A percentile compares a stretch with the other conserved stretches of the same genome.
These are phyloP conservation scores for Neoboletus brunneissimus DNA, from an alignment of 768 basidiomycete species.

Conservation along the genomic window DNA sequence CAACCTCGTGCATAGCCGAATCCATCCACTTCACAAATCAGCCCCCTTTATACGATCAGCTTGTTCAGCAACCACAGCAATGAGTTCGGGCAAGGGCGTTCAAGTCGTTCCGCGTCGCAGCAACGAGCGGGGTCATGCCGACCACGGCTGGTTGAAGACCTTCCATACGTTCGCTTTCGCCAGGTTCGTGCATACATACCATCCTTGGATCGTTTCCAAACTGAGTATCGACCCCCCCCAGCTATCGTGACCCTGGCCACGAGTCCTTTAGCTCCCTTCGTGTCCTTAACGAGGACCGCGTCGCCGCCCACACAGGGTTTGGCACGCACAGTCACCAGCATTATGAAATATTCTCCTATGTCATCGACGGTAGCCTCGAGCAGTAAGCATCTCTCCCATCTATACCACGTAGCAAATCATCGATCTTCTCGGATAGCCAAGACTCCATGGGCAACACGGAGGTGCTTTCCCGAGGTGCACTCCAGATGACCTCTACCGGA, in stretches of 20 bases:
- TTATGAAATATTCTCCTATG: constrained; percentile 91
- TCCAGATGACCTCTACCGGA: constrained; percentile 91
- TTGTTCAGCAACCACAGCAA: constrained; percentile 1
- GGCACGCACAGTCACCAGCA: constrained; percentile 81
- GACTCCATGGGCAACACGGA: constrained; percentile 93
- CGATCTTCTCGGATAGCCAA: constrained; percentile 44
- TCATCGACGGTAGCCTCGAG: constrained; percentile 74
- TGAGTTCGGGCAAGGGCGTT: constrained; percentile 19
- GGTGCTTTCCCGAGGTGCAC: constrained; percentile 80
- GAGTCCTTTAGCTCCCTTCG: constrained; percentile 71
- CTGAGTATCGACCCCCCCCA: constrained; percentile 16
- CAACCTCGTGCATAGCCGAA: not conserved
- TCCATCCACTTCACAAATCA: not conserved
- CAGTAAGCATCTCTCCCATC: constrained; percentile 50
- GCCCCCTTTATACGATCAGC: not conserved
- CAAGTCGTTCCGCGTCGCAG: constrained; percentile 54
- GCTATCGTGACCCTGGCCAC: constrained; percentile 60
- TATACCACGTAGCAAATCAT: not conserved
- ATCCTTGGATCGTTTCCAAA: constrained; percentile 17
- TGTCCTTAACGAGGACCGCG: constrained; percentile 94
- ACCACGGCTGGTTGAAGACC: constrained; percentile 86
- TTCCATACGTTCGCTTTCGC: constrained; percentile 85
- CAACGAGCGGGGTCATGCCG: constrained; percentile 64
- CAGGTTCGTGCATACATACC: constrained; percentile 39
- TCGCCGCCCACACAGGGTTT: constrained; percentile 73